phyloP scores from a whole-genome alignment of 345 rosid genomes.

The Sisymbrium altissimum region DNA sequence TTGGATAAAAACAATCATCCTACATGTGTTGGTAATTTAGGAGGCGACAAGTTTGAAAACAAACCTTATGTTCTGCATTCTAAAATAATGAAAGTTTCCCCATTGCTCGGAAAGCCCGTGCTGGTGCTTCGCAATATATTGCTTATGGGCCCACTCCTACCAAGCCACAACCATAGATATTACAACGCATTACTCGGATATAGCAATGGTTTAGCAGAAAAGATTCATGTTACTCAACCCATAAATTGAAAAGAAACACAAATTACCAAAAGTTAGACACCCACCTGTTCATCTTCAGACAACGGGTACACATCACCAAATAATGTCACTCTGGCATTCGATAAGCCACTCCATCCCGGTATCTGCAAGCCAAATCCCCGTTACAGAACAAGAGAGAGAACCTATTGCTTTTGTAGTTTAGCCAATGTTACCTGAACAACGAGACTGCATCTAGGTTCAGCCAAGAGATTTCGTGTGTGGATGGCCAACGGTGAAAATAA shows the following conservation, averaged over 20 bases:
- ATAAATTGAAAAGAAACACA: background rate
- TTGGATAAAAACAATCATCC: background rate
- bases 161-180: constrained; percentile 25
- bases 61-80: constrained; percentile 94
- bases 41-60: background rate
- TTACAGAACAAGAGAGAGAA: constrained; percentile 7
- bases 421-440: constrained; percentile 72
- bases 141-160: constrained; percentile 99
- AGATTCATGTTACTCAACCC: background rate
- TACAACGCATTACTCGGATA: background rate
- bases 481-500: constrained; percentile 93
- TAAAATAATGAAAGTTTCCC: constrained; percentile 93
- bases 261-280: background rate
- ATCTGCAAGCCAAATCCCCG: constrained; percentile 47
- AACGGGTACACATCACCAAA: constrained; percentile 98
- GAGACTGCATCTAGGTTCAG: constrained; percentile 88
- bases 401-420: background rate
- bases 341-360: constrained; percentile 98
- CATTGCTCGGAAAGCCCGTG: constrained; percentile 92
- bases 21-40: background rate
- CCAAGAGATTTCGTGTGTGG: constrained; percentile 85
- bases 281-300: constrained; percentile 80
- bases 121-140: constrained; percentile 79
- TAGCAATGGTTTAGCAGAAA: background rate
- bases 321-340: constrained; percentile 94